A percentile compares a stretch with the other conserved stretches of the same genome.
Conservation (phyloP, 306 rosid species). For the Pyrus betulifolia region DNA sequence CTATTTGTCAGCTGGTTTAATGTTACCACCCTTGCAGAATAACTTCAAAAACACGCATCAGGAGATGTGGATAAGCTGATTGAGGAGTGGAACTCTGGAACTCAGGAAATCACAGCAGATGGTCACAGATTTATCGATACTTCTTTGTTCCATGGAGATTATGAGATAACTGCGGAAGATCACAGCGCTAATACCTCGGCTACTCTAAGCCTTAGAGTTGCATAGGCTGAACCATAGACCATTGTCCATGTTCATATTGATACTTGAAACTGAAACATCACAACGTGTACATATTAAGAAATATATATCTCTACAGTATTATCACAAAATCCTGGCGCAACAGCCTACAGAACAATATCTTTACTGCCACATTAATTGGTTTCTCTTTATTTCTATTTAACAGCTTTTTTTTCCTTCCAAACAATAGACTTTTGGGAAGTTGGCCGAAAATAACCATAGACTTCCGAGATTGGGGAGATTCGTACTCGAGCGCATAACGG, state of each 20-base stretch:
- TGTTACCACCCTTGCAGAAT: conserved; percentile 32
- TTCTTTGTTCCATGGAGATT: conserved; percentile 70
- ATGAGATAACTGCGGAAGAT: conserved; percentile 47
- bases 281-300: not conserved
- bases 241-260: conserved; percentile 33
- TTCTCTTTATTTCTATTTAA: too few species aligned
- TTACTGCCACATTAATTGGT: too few species aligned
- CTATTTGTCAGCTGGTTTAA: conserved; percentile 53
- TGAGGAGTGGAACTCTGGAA: conserved; percentile 46
- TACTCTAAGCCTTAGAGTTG: conserved; percentile 32
- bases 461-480: too few species aligned
- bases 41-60: conserved; percentile 49
- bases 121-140: conserved; percentile 37
- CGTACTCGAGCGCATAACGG: too few species aligned
- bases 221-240: conserved; percentile 26
- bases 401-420: too few species aligned
- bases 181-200: conserved; percentile 30
- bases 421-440: too few species aligned
- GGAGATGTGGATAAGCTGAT: conserved; percentile 80
- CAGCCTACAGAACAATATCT: not conserved
- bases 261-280: conserved; percentile 5
- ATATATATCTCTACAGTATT: not conserved
- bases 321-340: not conserved
- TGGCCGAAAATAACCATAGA: too few species aligned
- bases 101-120: conserved; percentile 33